Evolutionary conservation across 179 eudicot species (phyloP), one percentile per base, ranked within the genome.

Genomic region (Vitellaria paradoxa): DNA sequence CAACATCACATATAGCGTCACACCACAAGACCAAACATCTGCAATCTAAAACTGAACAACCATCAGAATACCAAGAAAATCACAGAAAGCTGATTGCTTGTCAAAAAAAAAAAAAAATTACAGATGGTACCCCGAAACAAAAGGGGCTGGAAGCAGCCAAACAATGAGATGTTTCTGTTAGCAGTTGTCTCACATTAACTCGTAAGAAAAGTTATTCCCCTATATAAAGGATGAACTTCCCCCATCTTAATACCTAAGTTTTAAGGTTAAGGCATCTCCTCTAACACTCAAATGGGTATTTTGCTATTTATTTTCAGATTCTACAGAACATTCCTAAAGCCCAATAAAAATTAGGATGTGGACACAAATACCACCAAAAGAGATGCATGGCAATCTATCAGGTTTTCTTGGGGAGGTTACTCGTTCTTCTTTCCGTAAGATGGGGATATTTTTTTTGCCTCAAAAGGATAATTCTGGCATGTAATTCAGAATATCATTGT

Each of bases 1-100:
- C 76, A 92, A 81, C 97, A 92, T 92, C 76, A 92, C 97, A 55
- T 89, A 92, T 13, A 92, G 82, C 23, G 97, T 92, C 77, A 92
- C 97, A 63, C 97, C 97, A 78, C 92, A 87, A 0, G 97, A 92
- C 97, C 97, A 92, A 70, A 92, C 97, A 87, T 92, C 97, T 63
- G 97, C 92, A 67, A 92, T 87, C 97, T 92, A 78, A 65, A 26
- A 8, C 46, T 26, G 18, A 65, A 26, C 26, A 65, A 65, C 68
- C 18, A 30, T 65, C 45, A 65, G 46, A 65, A 14, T 5, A 13
- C 46, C 46, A 65, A 30, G 5, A 12, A 65, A 65, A 65, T 23
- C 26, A 24, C 14, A 23, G 30, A 62, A 62, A 62, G 37, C 2
- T 30, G 37, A 62, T 21, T 9, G 13, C 18, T 1, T 24, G 53